Percentiles rank a stretch among this genome's conserved stretches.
phyloP scores from a whole-genome alignment of 208 protist species.

The Naegleria fowleri region DNA sequence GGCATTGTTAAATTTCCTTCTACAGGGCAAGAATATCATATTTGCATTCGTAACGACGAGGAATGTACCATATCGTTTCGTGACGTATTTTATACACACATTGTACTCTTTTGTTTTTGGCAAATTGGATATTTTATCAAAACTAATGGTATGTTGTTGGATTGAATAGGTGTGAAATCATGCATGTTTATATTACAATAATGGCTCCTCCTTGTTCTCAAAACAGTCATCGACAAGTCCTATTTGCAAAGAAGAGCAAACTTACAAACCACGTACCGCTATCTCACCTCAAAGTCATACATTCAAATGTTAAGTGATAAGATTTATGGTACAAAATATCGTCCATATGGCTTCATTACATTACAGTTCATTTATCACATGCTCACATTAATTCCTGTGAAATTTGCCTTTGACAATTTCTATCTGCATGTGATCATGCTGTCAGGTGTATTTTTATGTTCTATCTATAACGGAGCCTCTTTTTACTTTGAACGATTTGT shows the following conservation, averaged over 20 bases:
- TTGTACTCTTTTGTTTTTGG: constrained; percentile 4
- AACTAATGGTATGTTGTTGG: background rate
- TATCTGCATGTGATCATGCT: background rate
- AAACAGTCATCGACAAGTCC: background rate
- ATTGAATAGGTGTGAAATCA: too few species aligned
- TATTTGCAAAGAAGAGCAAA: background rate
- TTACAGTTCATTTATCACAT: background rate
- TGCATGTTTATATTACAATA: too few species aligned
- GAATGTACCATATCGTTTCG: background rate
- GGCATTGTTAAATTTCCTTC: background rate
- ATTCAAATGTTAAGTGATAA: background rate
- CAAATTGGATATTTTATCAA: constrained; percentile 10
- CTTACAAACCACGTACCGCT: background rate
- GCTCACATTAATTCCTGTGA: background rate
- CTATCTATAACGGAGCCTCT: background rate
- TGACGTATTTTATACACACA: background rate
- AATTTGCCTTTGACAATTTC: constrained; percentile 1
- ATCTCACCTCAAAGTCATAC: background rate
- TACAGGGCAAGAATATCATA: background rate
- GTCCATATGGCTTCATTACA: background rate
- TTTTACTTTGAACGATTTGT: constrained; percentile 26
- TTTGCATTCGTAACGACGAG: background rate
- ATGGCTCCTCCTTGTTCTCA: too few species aligned
- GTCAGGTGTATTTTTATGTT: background rate
- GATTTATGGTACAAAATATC: background rate